A percentile compares a stretch with the other conserved stretches of the same genome.
Evolutionary conservation across 2,329 filamentous ascomycete genomes (phyloP).

Genomic region (Rhytidhysteron rufulum): DNA sequence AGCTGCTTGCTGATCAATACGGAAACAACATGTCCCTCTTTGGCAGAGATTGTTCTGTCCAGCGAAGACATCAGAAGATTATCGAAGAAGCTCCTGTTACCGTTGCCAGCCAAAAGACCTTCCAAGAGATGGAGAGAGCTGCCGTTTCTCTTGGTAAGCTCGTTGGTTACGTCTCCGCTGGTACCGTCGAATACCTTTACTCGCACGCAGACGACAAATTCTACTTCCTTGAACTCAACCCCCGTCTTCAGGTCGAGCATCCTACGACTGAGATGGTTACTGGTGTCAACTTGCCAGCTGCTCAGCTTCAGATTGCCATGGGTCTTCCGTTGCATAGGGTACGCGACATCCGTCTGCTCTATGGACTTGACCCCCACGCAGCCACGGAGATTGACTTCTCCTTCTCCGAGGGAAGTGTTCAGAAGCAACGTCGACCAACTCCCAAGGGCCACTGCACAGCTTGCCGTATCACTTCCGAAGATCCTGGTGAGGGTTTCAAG

Average conservation of each 20-base stretch:
- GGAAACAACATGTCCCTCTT: constrained; percentile 99
- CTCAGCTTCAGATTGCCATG: constrained; percentile 98
- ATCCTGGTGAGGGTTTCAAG: constrained; percentile 99
- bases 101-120: constrained; percentile 83
- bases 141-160: constrained; percentile 90
- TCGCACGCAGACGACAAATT: constrained; percentile 98
- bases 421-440: constrained; percentile 82
- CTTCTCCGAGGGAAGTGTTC: constrained; percentile 80
- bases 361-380: constrained; percentile 89
- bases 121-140: constrained; percentile 94
- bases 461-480: constrained; percentile 98
- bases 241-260: constrained; percentile 98
- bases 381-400: constrained; percentile 91
- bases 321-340: constrained; percentile 94
- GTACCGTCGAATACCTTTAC: constrained; percentile 98
- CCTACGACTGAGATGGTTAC: constrained; percentile 99
- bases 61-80: constrained; percentile 98
- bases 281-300: constrained; percentile 93
- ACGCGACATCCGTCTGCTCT: constrained; percentile 90
- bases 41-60: constrained; percentile 96
- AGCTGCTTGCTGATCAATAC: constrained; percentile 96
- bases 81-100: constrained; percentile 98
- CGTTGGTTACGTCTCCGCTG: constrained; percentile 96
- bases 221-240: constrained; percentile 98
- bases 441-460: constrained; percentile 97